Base-by-base conservation (phyloP, 2,329 filamentous ascomycete species). In the Botrytis elliptica region DNA sequence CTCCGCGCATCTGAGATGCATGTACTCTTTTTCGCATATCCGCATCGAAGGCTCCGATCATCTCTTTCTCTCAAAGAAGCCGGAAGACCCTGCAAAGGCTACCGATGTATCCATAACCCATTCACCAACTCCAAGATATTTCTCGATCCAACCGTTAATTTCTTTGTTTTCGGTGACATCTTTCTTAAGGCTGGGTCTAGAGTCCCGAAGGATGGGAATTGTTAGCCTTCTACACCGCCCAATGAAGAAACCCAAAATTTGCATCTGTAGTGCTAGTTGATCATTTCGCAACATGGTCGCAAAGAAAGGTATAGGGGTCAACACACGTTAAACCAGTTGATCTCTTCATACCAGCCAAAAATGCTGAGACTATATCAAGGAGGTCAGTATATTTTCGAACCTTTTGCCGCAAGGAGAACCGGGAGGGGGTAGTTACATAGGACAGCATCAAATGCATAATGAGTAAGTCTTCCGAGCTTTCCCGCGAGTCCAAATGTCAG, bases 31-130 rank as follows among this genome's bases (percentile, higher is more conserved):
- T 33, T 42, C 49, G 18, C 22, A 42, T 22, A 57, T 33, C 49
- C 25, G 18, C 7, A 29, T 33, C 36, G 18, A 33, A 68, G 29
- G 36, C 18, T 5, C 6, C 20, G 62, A 38, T 74, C 77, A 97
- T 85, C 95, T 89, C 83, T 90, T 95, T 81, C 96, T 89, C 85
- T 98, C 95, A 82, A 99, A 99, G 84, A 91, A 99, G 75, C 91
- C 89, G 81, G 93, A 97, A 67, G 92, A 91, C 60, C 94, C 92
- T 82, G 97, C 93, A 73, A 98, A 89, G 59, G 95, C 95, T 46
- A 98, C 94, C 44, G 94, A 97, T 85, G 97, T 93, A 83, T 99
- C 96, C 94, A 99, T 97, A 77, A 98, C 93, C 90, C 94, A 97
- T 86, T 99, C 96, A 79, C 96, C 96, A 29, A 98, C 91, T 76